Evolutionary conservation across 2,329 filamentous ascomycete genomes (phyloP), one percentile per base, ranked within the genome.

Genomic region (Arthrobotrys megalospora): DNA sequence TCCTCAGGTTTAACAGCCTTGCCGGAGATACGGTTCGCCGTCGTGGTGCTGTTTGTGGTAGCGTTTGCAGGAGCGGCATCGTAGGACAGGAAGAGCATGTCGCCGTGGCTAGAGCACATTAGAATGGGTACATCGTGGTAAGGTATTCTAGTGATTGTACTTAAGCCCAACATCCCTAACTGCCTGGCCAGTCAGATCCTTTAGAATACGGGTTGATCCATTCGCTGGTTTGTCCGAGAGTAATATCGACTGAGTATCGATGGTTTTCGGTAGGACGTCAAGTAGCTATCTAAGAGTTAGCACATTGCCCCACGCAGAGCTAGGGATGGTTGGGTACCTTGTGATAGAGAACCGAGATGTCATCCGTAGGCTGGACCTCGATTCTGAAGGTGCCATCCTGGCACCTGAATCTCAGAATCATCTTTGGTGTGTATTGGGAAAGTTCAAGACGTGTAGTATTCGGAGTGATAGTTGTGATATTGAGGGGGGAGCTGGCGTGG

Each of bases 381-480:
- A 98, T 87, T 81, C 96, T 92, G 85, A 94, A 91, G 88, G 96
- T 96, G 86, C 96, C 96, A 86, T 97, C 94, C 80, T 93, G 93
- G 84, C 94, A 94, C 82, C 94, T 91, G 81, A 97, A 92, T 84
- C 94, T 90, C 71, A 97, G 87, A 83, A 97, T 88, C 90, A 97
- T 97, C 80, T 83, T 86, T 83, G 83, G 11, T 24, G 16, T 60
- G 16, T 41, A 48, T 69, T 16, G 16, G 24, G 21, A 36, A 16
- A 32, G 12, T 11, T 41, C 12, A 16, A 53, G 41, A 4, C 4
- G n/a, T 41, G n/a, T 19, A 32, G 32, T 24, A n/a, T 12, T 12
- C 11, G 36, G 24, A 19, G 21, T 10, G 36, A 53, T n/a, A 12
- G 24, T 63, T n/a, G 7, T 16, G 16, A 69, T 16, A 6, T 5